Evolutionary conservation across 1,284 basidiomycete species (phyloP).

Genomic region (Tremellales sp.): DNA sequence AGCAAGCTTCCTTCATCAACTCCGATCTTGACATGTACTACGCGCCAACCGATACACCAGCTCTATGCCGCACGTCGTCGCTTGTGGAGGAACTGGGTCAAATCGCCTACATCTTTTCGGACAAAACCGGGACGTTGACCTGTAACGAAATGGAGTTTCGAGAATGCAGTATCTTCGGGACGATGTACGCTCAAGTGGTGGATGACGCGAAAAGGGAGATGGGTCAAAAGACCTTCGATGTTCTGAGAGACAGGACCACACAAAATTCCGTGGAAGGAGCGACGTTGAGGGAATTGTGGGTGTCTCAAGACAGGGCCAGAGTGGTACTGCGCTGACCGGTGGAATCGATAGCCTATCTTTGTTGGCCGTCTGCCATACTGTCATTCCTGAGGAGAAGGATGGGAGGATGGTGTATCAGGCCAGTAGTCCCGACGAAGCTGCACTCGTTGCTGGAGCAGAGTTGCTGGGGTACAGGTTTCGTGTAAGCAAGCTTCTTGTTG

Average conservation of each 20-base stretch:
- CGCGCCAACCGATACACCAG: slow-evolving; percentile 88
- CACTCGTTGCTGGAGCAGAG: slow-evolving; percentile 91
- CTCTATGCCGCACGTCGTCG: slow-evolving; percentile 91
- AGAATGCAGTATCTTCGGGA: slow-evolving; percentile 82
- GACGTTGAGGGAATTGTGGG: slow-evolving; percentile 70
- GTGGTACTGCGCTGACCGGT: not conserved
- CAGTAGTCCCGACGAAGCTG: slow-evolving; percentile 96
- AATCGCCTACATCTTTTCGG: slow-evolving; percentile 92
- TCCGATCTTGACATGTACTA: slow-evolving; percentile 97
- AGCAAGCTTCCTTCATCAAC: slow-evolving; percentile 96
- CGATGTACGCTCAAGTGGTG: slow-evolving; percentile 82
- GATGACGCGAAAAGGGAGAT: slow-evolving; percentile 73
- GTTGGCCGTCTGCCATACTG: slow-evolving; percentile 95
- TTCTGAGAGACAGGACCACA: slow-evolving; percentile 31
- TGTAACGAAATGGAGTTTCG: slow-evolving; percentile 98
- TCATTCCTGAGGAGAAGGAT: slow-evolving; percentile 89
- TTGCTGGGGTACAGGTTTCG: slow-evolving; percentile 89
- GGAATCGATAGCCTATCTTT: slow-evolving; percentile 61
- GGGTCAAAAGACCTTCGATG: slow-evolving; percentile 49
- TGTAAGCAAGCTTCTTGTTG: slow-evolving; percentile 53
- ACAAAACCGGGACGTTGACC: slow-evolving; percentile 97
- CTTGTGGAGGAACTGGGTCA: slow-evolving; percentile 98
- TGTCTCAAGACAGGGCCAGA: not conserved
- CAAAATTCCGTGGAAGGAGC: slow-evolving; percentile 65
- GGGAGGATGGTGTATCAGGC: slow-evolving; percentile 87